phyloP scores from a whole-genome alignment of 192 early-diverging fungal species.

The Coemansia asiatica region DNA sequence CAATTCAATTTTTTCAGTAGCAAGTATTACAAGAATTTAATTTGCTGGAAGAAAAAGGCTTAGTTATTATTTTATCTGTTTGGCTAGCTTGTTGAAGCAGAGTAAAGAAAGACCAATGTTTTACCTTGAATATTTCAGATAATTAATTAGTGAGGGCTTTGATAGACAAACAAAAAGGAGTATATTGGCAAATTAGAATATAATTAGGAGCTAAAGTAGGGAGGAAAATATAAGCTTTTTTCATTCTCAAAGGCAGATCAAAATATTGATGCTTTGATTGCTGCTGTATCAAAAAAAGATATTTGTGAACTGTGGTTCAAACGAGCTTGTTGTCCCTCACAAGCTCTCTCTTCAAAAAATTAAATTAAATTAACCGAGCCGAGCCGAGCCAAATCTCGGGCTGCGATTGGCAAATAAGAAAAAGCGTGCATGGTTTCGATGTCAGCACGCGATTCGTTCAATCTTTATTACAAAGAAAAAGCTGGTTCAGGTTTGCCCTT shows the following conservation, averaged over 20 bases:
- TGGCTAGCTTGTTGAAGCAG: background rate
- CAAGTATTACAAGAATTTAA: background rate
- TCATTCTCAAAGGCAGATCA: background rate
- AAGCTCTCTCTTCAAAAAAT: background rate
- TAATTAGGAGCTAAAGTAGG: background rate
- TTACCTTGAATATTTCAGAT: too few relatives aligned
- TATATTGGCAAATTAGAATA: background rate
- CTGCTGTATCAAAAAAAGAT: background rate
- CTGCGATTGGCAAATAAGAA: background rate
- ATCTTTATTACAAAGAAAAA: background rate
- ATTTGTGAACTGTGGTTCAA: background rate
- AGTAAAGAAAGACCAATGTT: too few relatives aligned
- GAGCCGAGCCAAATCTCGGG: conserved; percentile 5
- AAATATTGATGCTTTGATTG: background rate
- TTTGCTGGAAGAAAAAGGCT: background rate
- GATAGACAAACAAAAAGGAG: too few relatives aligned
- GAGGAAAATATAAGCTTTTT: background rate
- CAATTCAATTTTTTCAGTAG: background rate
- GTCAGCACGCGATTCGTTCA: conserved; percentile 1
- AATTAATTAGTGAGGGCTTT: too few relatives aligned
- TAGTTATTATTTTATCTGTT: background rate
- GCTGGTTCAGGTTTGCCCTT: background rate
- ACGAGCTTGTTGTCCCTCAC: background rate
- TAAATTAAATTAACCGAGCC: background rate
- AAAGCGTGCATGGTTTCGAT: background rate